These are phyloP conservation scores for Fusarium abutilonis DNA, from an alignment of 2,329 filamentous ascomycete species.

Conservation along the genomic window DNA sequence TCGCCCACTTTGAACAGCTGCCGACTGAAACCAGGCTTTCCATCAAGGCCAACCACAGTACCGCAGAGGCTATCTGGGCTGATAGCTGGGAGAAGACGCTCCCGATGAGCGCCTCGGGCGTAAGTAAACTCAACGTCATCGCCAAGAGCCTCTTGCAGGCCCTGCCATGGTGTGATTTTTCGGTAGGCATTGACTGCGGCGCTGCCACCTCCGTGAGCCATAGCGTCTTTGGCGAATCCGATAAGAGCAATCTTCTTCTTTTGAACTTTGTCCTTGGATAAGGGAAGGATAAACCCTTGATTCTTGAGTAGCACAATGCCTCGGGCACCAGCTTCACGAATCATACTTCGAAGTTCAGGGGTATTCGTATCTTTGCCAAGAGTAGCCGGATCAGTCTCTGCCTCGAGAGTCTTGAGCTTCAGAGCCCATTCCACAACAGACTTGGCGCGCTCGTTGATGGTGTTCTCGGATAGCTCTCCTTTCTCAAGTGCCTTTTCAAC, in stretches of 20 bases:
- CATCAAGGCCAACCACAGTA: constrained; percentile 43
- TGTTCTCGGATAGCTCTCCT: constrained; percentile 35
- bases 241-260: constrained; percentile 47
- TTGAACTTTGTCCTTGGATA: constrained; percentile 45
- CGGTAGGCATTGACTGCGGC: constrained; percentile 48
- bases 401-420: constrained; percentile 38
- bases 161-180: constrained; percentile 47
- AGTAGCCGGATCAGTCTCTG: constrained; percentile 7
- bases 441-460: constrained; percentile 45
- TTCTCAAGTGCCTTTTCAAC: constrained; percentile 40
- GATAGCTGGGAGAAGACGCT: constrained; percentile 34
- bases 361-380: constrained; percentile 25
- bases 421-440: constrained; percentile 47
- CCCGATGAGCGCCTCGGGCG: constrained; percentile 39
- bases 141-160: constrained; percentile 38
- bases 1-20: constrained; percentile 40
- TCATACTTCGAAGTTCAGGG: constrained; percentile 41
- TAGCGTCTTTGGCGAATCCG: constrained; percentile 47
- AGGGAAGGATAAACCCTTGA: constrained; percentile 63
- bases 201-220: constrained; percentile 48
- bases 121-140: constrained; percentile 38
- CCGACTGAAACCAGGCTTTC: constrained; percentile 44
- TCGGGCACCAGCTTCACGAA: constrained; percentile 50
- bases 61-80: constrained; percentile 27
- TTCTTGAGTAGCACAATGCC: constrained; percentile 74